A percentile compares a stretch with the other conserved stretches of the same genome.
These are phyloP conservation scores for Dactylellina leptospora DNA, from an alignment of 2,329 filamentous ascomycete genomes.

Conservation along the genomic window DNA sequence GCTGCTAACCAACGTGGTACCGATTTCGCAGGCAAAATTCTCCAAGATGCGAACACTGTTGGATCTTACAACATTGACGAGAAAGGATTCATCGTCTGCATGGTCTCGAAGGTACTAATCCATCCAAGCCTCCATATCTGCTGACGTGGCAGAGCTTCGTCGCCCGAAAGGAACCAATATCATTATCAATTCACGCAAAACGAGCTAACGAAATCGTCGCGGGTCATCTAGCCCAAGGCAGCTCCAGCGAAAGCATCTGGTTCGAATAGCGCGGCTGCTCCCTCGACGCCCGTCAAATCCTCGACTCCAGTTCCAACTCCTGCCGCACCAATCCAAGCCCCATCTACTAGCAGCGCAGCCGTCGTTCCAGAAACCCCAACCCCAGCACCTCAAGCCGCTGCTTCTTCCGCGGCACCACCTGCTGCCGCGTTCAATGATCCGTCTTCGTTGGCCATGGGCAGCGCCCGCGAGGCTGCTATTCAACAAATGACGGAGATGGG, in stretches of 20 bases:
- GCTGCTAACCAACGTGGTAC: conserved; percentile 54
- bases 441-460: conserved; percentile 84
- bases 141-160: conserved; percentile 36
- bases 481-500: conserved; percentile 98
- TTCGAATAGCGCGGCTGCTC: conserved; percentile 69
- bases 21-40: conserved; percentile 79
- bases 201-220: conserved; percentile 55
- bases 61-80: conserved; percentile 98
- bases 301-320: conserved; percentile 65
- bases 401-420: conserved; percentile 64
- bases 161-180: conserved; percentile 11
- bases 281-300: conserved; percentile 71
- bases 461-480: conserved; percentile 81
- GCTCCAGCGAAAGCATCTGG: conserved; percentile 66
- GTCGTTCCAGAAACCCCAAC: conserved; percentile 66
- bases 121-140: conserved; percentile 3
- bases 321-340: conserved; percentile 64
- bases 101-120: conserved; percentile 85
- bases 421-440: conserved; percentile 71
- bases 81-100: conserved; percentile 99
- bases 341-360: conserved; percentile 61
- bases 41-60: conserved; percentile 96
- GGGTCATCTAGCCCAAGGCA: conserved; percentile 73
- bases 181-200: no score
- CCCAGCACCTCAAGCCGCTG: conserved; percentile 63